A percentile compares a stretch with the other conserved stretches of the same genome.
Evolutionary conservation across 140 eudicot species (phyloP).

Genomic region (Bidens hawaiensis): DNA sequence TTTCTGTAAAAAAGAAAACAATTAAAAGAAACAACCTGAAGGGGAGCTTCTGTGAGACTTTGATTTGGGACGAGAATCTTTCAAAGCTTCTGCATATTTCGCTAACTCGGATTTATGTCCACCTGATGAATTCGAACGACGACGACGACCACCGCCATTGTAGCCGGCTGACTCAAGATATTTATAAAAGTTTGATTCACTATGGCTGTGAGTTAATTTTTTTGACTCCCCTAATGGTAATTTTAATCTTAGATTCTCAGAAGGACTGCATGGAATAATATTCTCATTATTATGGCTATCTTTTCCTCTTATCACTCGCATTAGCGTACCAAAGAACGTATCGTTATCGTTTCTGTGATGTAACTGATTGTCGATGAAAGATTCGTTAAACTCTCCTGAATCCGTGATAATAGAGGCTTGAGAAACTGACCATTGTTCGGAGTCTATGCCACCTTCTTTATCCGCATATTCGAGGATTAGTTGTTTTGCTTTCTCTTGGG

Average conservation of each 20-base stretch:
- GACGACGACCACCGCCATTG: background rate
- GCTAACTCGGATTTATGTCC: conserved; percentile 40
- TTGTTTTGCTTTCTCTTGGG: conserved; percentile 82
- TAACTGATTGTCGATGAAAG: conserved; percentile 25
- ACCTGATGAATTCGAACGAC: conserved; percentile 18
- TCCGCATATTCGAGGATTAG: conserved; percentile 71
- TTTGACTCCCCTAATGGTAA: conserved; percentile 27
- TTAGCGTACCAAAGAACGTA: conserved; percentile 48
- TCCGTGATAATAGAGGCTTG: conserved; percentile 53
- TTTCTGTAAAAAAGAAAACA: background rate
- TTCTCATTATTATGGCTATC: conserved; percentile 26
- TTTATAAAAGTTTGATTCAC: conserved; percentile 32
- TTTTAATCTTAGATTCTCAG: conserved; percentile 22
- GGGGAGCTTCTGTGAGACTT: conserved; percentile 41
- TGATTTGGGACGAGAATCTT: conserved; percentile 21
- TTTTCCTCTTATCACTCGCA: conserved; percentile 47
- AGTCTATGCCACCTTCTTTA: conserved; percentile 61
- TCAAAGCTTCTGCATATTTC: conserved; percentile 66
- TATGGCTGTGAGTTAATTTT: conserved; percentile 32
- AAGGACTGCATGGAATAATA: conserved; percentile 16
- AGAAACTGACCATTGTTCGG: conserved; percentile 66
- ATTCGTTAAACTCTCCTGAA: conserved; percentile 48
- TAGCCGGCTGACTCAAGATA: conserved; percentile 22
- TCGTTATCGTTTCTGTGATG: conserved; percentile 28
- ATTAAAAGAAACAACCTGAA: conserved; percentile 37